Evolutionary conservation across 371 early-diverging fungal species (phyloP).

Genomic region (Apophysomyces elegans): DNA sequence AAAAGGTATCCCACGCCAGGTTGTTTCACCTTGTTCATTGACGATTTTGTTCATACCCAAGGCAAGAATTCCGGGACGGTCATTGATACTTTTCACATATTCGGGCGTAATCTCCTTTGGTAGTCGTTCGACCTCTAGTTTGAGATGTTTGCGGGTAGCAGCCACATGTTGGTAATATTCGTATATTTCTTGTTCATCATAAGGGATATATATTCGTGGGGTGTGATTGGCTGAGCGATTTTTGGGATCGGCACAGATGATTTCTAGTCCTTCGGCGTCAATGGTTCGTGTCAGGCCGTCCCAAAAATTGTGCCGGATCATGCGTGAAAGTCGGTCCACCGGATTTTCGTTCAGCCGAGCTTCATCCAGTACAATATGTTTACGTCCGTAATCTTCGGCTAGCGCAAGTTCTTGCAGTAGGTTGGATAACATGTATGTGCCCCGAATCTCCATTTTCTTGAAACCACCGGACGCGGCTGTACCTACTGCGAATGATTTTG

Average conservation of each 20-base stretch:
- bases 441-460: slow-evolving; percentile 84
- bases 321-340: slow-evolving; percentile 82
- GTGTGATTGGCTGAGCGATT: slow-evolving; percentile 74
- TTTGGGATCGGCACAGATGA: slow-evolving; percentile 89
- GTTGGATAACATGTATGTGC: slow-evolving; percentile 92
- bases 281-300: slow-evolving; percentile 88
- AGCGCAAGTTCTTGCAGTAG: slow-evolving; percentile 91
- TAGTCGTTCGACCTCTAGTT: slow-evolving; percentile 78
- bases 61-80: slow-evolving; percentile 86
- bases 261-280: slow-evolving; percentile 86
- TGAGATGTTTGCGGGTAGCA: slow-evolving; percentile 64
- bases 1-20: slow-evolving; percentile 78
- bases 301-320: slow-evolving; percentile 92
- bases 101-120: slow-evolving; percentile 84
- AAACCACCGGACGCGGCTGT: slow-evolving; percentile 84
- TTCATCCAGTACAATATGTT: slow-evolving; percentile 81
- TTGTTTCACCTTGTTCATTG: slow-evolving; percentile 50
- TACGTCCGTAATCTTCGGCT: slow-evolving; percentile 81
- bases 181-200: slow-evolving; percentile 70
- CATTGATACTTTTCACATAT: slow-evolving; percentile 88
- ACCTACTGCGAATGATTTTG: slow-evolving; percentile 83
- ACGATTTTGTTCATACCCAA: slow-evolving; percentile 68
- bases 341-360: slow-evolving; percentile 89
- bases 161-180: slow-evolving; percentile 79
- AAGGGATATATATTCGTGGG: slow-evolving; percentile 88